These are phyloP conservation scores for Mayamaea pseudoterrestris DNA, from an alignment of 108 stramenopile genomes.

Conservation along the genomic window DNA sequence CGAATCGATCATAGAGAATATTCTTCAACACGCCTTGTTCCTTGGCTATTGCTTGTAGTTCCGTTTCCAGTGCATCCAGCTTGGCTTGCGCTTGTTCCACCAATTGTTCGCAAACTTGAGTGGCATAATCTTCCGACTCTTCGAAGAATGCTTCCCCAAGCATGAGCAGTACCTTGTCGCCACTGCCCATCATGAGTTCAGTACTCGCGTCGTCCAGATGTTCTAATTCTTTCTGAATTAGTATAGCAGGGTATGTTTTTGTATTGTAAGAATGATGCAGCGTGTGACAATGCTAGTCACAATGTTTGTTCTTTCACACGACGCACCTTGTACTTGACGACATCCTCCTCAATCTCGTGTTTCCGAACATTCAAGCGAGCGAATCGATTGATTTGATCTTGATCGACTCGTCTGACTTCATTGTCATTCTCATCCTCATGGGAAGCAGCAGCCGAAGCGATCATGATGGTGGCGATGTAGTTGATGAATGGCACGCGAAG, in stretches of 20 bases:
- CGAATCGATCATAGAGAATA: conserved; percentile 80
- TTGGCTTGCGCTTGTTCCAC: conserved; percentile 60
- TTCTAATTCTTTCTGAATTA: conserved; percentile 58
- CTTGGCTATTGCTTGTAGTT: conserved; percentile 56
- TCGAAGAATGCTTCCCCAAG: conserved; percentile 84
- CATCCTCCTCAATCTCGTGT: conserved; percentile 57
- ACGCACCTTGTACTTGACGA: conserved; percentile 43
- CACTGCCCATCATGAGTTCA: conserved; percentile 85
- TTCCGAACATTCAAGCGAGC: conserved; percentile 82
- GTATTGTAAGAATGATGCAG: not conserved
- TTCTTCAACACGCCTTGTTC: conserved; percentile 68
- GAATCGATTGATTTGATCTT: conserved; percentile 87
- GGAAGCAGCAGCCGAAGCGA: not conserved
- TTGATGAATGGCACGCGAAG: too few species aligned
- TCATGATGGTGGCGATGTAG: not conserved
- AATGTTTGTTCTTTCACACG: too few species aligned
- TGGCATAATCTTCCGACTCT: conserved; percentile 76
- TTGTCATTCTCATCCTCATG: conserved; percentile 71
- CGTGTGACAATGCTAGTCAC: not conserved
- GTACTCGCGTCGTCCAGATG: conserved; percentile 89
- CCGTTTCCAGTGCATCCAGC: conserved; percentile 47
- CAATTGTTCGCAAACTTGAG: conserved; percentile 72
- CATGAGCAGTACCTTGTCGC: conserved; percentile 53
- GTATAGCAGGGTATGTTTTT: not conserved
- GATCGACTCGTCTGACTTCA: conserved; percentile 83